A percentile compares a stretch with the other conserved stretches of the same genome.
Conservation (phyloP, 1,139 yeast species). For the Suhomyces bribrorum region DNA sequence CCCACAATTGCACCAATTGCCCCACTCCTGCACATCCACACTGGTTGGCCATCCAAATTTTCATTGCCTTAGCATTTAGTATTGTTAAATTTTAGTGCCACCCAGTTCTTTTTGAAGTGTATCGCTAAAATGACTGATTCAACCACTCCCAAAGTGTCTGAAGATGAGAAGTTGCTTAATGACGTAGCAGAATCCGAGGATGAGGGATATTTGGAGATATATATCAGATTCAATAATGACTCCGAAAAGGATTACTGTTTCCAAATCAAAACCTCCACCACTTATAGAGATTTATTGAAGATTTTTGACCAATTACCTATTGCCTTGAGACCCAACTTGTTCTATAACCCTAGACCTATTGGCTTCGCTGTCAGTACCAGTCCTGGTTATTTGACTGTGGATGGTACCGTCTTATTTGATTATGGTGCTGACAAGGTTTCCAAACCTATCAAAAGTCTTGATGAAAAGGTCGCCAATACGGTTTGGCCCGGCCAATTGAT, state of each 20-base stretch:
- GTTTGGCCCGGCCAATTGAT: conserved; percentile 91
- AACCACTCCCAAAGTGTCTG: conserved; percentile 4
- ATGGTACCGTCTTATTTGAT: conserved; percentile 76
- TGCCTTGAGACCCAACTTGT: conserved; percentile 76
- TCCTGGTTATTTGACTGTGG: conserved; percentile 85
- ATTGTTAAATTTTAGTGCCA: not conserved
- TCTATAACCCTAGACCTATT: conserved; percentile 62
- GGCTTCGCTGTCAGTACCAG: conserved; percentile 68
- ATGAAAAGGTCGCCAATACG: conserved; percentile 54
- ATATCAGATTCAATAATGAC: conserved; percentile 83
- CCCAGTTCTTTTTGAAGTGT: not conserved
- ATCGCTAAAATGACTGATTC: conserved; percentile 3
- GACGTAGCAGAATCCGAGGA: conserved; percentile 59
- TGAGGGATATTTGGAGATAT: conserved; percentile 54
- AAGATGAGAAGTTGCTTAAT: conserved; percentile 49
- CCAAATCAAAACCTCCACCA: conserved; percentile 58
- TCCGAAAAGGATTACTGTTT: conserved; percentile 88
- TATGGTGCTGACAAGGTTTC: conserved; percentile 50
- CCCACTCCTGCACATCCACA: conserved; percentile 7
- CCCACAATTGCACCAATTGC: conserved; percentile 1
- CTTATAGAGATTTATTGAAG: conserved; percentile 58
- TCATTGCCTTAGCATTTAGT: not conserved
- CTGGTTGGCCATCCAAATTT: not conserved
- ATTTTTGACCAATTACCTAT: conserved; percentile 71
- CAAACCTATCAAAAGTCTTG: conserved; percentile 44